A percentile compares a stretch with the other conserved stretches of the same genome.
Evolutionary conservation across 306 rosid genomes (phyloP).

Genomic region (Bauhinia variegata): DNA sequence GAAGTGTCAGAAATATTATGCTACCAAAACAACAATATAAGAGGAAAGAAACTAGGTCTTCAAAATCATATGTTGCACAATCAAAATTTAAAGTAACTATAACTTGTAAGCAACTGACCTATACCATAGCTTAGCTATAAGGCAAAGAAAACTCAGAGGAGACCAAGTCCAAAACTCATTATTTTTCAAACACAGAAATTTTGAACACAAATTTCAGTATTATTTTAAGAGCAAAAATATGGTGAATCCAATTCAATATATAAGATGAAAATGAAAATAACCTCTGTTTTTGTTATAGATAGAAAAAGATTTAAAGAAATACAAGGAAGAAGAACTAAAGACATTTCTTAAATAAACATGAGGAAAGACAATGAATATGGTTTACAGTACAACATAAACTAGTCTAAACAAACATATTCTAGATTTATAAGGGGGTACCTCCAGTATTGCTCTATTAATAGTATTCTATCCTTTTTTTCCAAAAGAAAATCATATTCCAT

Average conservation of each 20-base stretch:
- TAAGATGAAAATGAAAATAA: too few species aligned
- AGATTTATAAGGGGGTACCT: background rate
- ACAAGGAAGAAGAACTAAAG: too few species aligned
- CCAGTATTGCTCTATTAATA: too few species aligned
- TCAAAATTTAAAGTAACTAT: background rate
- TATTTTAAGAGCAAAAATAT: too few species aligned
- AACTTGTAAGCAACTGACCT: constrained; percentile 17
- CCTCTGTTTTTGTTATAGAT: too few species aligned
- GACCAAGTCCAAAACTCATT: background rate
- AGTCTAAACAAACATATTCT: constrained; percentile 2
- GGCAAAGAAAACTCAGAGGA: background rate
- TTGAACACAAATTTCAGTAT: too few species aligned
- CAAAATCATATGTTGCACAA: too few species aligned
- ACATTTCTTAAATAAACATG: too few species aligned
- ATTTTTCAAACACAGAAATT: background rate
- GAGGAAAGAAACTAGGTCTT: background rate
- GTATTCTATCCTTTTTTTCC: too few species aligned
- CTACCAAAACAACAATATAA: background rate
- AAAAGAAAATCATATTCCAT: too few species aligned
- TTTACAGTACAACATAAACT: constrained; percentile 9
- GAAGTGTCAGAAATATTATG: background rate
- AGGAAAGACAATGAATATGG: background rate
- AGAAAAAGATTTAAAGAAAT: too few species aligned
- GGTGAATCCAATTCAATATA: too few species aligned
- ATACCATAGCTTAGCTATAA: constrained; percentile 5